A percentile compares a stretch with the other conserved stretches of the same genome.
Evolutionary conservation across 2,329 filamentous ascomycete species (phyloP).

Genomic region (Aspergillus thermomutatus): DNA sequence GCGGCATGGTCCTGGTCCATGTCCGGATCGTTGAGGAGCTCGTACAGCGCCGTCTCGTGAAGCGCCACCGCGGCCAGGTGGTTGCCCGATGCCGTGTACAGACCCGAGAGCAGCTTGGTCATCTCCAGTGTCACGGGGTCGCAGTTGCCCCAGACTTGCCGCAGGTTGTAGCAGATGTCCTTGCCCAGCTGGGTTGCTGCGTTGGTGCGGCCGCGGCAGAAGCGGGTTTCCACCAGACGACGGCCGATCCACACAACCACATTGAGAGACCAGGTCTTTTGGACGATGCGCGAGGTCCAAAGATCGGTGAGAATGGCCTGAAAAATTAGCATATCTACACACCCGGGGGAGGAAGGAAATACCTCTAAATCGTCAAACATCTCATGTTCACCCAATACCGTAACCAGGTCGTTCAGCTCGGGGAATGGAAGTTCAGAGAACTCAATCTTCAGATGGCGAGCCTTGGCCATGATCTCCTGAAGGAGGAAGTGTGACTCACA

Average conservation of each 20-base stretch:
- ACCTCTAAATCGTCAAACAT: slow-evolving; percentile 38
- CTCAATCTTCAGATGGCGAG: slow-evolving; percentile 28
- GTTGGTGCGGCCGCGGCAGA: slow-evolving; percentile 46
- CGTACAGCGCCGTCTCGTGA: slow-evolving; percentile 29
- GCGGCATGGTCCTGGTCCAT: slow-evolving; percentile 16
- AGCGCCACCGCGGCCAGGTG: slow-evolving; percentile 28
- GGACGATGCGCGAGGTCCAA: slow-evolving; percentile 47
- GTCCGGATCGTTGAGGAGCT: slow-evolving; percentile 26
- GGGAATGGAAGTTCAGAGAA: slow-evolving; percentile 34
- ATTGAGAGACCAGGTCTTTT: slow-evolving; percentile 43
- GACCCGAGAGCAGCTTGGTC: slow-evolving; percentile 48
- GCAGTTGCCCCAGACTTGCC: slow-evolving; percentile 50
- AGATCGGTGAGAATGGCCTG: slow-evolving; percentile 41
- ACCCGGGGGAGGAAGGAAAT: neutral
- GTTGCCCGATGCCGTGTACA: slow-evolving; percentile 44
- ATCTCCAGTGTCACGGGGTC: slow-evolving; percentile 49
- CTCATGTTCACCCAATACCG: slow-evolving; percentile 35
- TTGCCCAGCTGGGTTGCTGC: slow-evolving; percentile 48
- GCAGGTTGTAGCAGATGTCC: slow-evolving; percentile 55
- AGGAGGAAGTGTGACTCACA: slow-evolving; percentile 33
- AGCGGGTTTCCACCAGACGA: slow-evolving; percentile 51
- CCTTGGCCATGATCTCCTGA: slow-evolving; percentile 30
- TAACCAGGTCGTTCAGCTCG: slow-evolving; percentile 37
- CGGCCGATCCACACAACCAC: slow-evolving; percentile 53
- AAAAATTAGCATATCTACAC: neutral